Base-by-base conservation (phyloP, 148 eudicot species). In the Bassia scoparia region DNA sequence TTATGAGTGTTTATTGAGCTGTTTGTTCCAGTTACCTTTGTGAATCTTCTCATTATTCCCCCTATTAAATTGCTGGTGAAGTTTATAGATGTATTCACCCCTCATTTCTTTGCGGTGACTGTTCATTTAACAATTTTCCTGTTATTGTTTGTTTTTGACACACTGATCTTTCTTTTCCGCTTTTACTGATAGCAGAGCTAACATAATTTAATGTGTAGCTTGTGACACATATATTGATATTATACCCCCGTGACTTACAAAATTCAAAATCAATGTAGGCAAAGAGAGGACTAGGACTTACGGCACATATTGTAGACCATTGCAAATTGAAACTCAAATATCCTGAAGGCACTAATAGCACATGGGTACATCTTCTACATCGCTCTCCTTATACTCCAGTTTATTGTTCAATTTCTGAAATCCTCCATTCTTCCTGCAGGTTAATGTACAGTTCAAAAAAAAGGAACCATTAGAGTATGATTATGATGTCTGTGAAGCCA, bases 251-350 rank as follows among this genome's bases (percentile, higher is more conserved):
- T 7, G 30, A 48, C 74, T 79, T 71, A 55, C 59, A 70, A 30
- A 52, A 15, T 67, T 71, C 53, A 66, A 44, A 65, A 70, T 72
- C 64, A 71, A 41, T 82, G 76, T 66, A 94, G 98, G 97, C 96
- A 69, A 91, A 86, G 81, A 83, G 96, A 87, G 98, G 98, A 65
- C 89, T 94, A 72, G 98, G 98, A 73, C 96, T 94, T 71, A 84
- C 97, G 55, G 97, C 97, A 69, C 83, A 88, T 70, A 84, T 89
- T 49, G 80, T 94, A 69, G 96, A 94, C 71, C 98, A 94, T 74
- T 94, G 98, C 86, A 91, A 91, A 75, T 75, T 94, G 81, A 81
- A 87, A 69, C 96, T 94, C 68, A 94, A 87, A 83, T 94, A 84
- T 71, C 97, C 98, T 3, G 75, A 85, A 81, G 97, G 87, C 81